Base-by-base conservation (phyloP, 805 yeast genomes). In the Zygoascus biomembranicola region DNA sequence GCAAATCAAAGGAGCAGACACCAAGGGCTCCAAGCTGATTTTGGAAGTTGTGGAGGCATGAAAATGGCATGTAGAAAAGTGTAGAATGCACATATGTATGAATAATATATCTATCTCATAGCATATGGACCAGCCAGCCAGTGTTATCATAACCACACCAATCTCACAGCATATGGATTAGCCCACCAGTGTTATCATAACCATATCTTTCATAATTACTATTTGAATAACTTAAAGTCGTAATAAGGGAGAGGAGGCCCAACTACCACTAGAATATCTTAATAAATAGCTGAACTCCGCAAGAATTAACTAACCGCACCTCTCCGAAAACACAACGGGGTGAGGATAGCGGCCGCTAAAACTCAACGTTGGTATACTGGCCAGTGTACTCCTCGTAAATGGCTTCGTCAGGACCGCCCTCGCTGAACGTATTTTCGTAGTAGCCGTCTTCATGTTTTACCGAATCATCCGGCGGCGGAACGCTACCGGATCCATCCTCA, bases 11-110 rank as follows among this genome's bases (percentile, higher is more conserved):
- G 54, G 55, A 47, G 61, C 64, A 6, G 61, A 55, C 6, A 63
- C 61, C 50, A 69, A 69, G 62, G 75, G 74, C n/a, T 49, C 62
- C 37, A 61, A 66, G 52, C 59, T 69, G 32, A 54, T 71, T 46
- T 49, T 68, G 42, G 58, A 60, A 46, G 20, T 44, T 18, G 35
- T 48, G 6, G 9, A 19, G 19, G 47, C 35, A 28, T 23, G 18
- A 28, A 35, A 13, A 23, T 23, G 6, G 28, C 28, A 23, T 23
- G 28, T 23, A 6, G 28, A 23, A 23, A 23, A 23, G 28, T 23
- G 28, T 23, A 6, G 6, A 23, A 23, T 23, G 28, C 28, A 23
- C 28, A 23, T 23, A 23, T 23, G 28, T 13, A 35, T 35, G 16
- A 32, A 13, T 13, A 35, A 13, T n/a, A 35, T 13, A 35, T n/a